These are phyloP conservation scores for Hyphopichia wangnamkhiaoensis DNA, from an alignment of 1,139 yeast species.

Conservation along the genomic window DNA sequence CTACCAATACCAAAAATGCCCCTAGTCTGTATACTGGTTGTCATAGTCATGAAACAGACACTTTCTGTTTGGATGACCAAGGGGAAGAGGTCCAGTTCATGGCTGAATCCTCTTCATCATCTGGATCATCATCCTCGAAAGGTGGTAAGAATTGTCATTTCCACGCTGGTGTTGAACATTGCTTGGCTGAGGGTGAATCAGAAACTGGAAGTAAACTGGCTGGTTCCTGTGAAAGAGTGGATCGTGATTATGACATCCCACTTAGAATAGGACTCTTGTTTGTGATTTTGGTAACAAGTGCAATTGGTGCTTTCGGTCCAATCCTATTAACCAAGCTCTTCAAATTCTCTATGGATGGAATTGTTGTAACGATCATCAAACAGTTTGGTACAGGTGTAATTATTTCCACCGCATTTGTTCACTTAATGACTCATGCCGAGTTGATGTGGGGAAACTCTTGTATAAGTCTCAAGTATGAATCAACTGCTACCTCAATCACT, in stretches of 20 bases:
- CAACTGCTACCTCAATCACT: slow-evolving; percentile 30
- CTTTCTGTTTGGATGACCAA: slow-evolving; percentile 20
- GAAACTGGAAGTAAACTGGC: slow-evolving; percentile 11
- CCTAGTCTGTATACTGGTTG: slow-evolving; percentile 28
- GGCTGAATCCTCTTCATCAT: slow-evolving; percentile 8
- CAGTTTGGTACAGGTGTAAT: slow-evolving; percentile 31
- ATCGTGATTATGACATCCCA: slow-evolving; percentile 27
- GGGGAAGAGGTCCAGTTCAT: slow-evolving; percentile 26
- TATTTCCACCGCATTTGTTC: slow-evolving; percentile 29
- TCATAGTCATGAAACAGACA: slow-evolving; percentile 27
- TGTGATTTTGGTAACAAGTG: slow-evolving; percentile 30
- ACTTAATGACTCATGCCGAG: slow-evolving; percentile 20
- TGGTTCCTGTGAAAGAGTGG: slow-evolving; percentile 16
- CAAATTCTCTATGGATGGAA: slow-evolving; percentile 21
- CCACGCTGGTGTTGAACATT: slow-evolving; percentile 44
- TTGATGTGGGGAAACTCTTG: slow-evolving; percentile 30
- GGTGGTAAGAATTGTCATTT: slow-evolving; percentile 30
- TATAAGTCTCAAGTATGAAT: slow-evolving; percentile 26
- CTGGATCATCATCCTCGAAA: slow-evolving; percentile 7
- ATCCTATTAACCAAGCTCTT: slow-evolving; percentile 17
- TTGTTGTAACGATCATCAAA: slow-evolving; percentile 17
- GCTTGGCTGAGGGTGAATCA: slow-evolving; percentile 19
- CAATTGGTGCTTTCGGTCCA: slow-evolving; percentile 30
- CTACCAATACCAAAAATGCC: slow-evolving; percentile 18
- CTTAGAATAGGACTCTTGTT: slow-evolving; percentile 31